Conservation (phyloP, 306 rosid species). For the Quercus rubra region DNA sequence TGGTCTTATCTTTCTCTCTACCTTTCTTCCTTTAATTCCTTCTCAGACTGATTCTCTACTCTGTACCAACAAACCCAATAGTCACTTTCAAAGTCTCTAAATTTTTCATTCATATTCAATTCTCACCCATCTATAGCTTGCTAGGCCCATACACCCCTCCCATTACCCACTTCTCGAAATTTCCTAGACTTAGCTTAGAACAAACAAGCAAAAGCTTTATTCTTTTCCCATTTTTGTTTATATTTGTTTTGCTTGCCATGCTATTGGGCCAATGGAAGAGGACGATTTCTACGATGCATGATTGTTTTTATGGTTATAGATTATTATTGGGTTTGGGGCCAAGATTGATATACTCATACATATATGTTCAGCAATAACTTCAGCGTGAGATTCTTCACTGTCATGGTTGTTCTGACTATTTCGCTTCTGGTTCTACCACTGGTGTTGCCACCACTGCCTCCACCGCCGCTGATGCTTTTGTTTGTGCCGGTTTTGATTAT, state of each 20-base stretch:
- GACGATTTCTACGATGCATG: neutral
- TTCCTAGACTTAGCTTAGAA: too few relatives aligned
- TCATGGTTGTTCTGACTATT: conserved; percentile 17
- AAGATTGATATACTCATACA: neutral
- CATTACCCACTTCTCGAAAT: neutral
- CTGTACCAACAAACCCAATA: neutral
- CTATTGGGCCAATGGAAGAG: neutral
- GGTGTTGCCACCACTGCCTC: conserved; percentile 38
- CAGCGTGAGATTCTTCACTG: conserved; percentile 14
- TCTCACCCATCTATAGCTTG: neutral
- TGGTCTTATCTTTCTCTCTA: neutral
- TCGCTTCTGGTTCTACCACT: conserved; percentile 36
- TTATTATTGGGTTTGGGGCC: too few relatives aligned
- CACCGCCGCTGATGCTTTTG: conserved; percentile 40
- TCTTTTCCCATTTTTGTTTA: neutral
- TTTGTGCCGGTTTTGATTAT: conserved; percentile 28
- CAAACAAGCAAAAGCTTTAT: neutral
- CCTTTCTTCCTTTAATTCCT: neutral
- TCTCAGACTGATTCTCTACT: too few relatives aligned
- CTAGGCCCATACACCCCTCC: neutral
- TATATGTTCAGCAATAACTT: conserved; percentile 7
- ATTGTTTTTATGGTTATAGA: neutral
- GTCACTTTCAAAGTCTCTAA: neutral
- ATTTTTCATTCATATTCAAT: neutral
- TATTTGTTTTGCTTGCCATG: neutral